Evolutionary conservation across 305 asterid genomes (phyloP).

Genomic region (Caryopteris hybrid): DNA sequence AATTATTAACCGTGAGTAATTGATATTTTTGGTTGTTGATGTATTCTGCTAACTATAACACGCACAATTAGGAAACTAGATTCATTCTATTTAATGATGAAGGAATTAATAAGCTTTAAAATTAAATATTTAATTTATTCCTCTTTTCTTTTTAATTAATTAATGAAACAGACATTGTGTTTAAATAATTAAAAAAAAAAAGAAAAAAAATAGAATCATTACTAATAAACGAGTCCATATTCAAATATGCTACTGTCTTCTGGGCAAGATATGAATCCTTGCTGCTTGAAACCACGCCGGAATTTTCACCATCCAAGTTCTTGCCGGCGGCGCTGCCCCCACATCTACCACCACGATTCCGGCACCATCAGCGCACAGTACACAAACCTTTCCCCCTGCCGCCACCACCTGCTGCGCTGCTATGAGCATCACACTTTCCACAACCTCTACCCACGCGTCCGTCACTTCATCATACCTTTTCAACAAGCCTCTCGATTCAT

Average conservation of each 20-base stretch:
- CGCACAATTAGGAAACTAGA: too few relatives aligned
- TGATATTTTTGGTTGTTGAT: too few relatives aligned
- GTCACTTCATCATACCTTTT: constrained; percentile 37
- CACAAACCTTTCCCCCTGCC: constrained; percentile 56
- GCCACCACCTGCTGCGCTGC: constrained; percentile 60
- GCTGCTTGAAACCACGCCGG: constrained; percentile 42
- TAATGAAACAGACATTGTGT: not conserved
- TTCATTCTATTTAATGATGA: too few relatives aligned
- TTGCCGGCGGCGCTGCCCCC: constrained; percentile 36
- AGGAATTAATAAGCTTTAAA: too few relatives aligned
- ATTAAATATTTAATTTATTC: too few relatives aligned
- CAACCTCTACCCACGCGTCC: constrained; percentile 53
- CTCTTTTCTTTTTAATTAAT: not conserved
- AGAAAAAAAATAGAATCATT: too few relatives aligned
- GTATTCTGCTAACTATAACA: too few relatives aligned
- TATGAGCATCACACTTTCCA: constrained; percentile 33
- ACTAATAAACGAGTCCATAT: too few relatives aligned
- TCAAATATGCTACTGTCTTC: constrained; percentile 23
- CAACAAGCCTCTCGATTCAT: constrained; percentile 53
- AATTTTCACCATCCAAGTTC: constrained; percentile 48
- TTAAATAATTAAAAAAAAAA: too few relatives aligned
- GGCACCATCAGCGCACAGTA: constrained; percentile 33
- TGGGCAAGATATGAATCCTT: constrained; percentile 60
- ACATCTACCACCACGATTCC: constrained; percentile 62
- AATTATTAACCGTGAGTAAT: too few relatives aligned